Percentiles rank a stretch among this genome's conserved stretches.
These are phyloP conservation scores for Blastomyces silverae DNA, from an alignment of 2,329 filamentous ascomycete species.

Conservation along the genomic window DNA sequence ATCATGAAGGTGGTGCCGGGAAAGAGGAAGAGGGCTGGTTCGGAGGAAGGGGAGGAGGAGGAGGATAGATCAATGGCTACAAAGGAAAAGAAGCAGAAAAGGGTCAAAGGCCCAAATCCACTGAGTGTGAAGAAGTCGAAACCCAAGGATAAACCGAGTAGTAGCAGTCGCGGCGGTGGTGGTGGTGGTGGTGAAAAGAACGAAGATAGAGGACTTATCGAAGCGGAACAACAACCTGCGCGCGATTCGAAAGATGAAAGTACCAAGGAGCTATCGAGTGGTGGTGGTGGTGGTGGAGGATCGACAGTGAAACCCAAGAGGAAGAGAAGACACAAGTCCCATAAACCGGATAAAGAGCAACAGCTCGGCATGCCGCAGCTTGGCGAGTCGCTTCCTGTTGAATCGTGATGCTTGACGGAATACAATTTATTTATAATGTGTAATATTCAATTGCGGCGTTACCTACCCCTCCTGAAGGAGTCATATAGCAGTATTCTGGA, in stretches of 20 bases:
- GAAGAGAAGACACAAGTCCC: conserved; percentile 24
- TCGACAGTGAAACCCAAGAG: conserved; percentile 19
- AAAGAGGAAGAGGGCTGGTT: conserved; percentile 32
- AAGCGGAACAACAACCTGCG: conserved; percentile 6
- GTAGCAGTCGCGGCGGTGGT: conserved; percentile 22
- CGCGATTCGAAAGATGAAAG: conserved; percentile 10
- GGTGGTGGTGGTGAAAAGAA: conserved; percentile 21
- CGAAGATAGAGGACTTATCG: conserved; percentile 15
- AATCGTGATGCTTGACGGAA: conserved; percentile 14
- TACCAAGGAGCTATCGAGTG: conserved; percentile 1
- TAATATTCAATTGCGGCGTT: not conserved
- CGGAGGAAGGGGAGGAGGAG: conserved; percentile 23
- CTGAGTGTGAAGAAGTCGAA: conserved; percentile 46
- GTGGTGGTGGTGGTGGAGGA: conserved; percentile 8
- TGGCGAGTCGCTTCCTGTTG: conserved; percentile 14
- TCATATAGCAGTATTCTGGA: not conserved
- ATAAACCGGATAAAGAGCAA: conserved; percentile 12
- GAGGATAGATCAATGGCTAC: conserved; percentile 15
- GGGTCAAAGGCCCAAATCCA: conserved; percentile 43
- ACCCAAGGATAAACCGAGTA: conserved; percentile 25
- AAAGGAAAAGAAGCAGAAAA: conserved; percentile 33
- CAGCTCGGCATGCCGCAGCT: conserved; percentile 5
- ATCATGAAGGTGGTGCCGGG: conserved; percentile 29
- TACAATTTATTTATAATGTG: conserved; percentile 2
- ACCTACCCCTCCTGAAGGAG: not conserved